These are phyloP conservation scores for Mycena maculata DNA, from an alignment of 768 basidiomycete species.

Conservation along the genomic window DNA sequence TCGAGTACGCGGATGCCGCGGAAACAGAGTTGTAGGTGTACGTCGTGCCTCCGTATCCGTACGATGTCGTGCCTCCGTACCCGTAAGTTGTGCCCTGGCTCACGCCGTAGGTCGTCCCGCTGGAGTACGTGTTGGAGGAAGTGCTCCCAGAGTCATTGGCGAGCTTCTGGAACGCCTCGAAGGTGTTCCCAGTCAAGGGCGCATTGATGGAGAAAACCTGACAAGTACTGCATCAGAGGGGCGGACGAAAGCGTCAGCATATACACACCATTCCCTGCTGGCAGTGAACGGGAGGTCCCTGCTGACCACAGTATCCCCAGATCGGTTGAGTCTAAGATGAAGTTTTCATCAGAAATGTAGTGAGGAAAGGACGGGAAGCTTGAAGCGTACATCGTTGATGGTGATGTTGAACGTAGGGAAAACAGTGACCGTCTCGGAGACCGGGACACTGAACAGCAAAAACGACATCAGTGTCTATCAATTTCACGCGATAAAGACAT, in stretches of 20 bases:
- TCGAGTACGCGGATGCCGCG: too few relatives aligned
- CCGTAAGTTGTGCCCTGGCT: too few relatives aligned
- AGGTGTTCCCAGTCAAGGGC: slow-evolving; percentile 46
- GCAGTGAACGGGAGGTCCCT: slow-evolving; percentile 48
- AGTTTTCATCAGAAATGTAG: not conserved
- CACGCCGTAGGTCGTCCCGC: not conserved
- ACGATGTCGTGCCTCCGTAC: too few relatives aligned
- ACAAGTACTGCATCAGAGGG: too few relatives aligned
- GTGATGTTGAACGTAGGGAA: slow-evolving; percentile 56
- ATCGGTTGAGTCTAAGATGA: slow-evolving; percentile 36
- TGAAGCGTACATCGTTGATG: slow-evolving; percentile 50
- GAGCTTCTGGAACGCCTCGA: slow-evolving; percentile 48
- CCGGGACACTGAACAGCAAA: slow-evolving; percentile 42
- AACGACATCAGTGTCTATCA: not conserved
- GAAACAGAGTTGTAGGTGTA: not conserved
- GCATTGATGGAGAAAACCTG: slow-evolving; percentile 54
- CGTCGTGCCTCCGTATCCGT: too few relatives aligned
- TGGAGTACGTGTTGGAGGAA: not conserved
- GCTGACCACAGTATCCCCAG: slow-evolving; percentile 58
- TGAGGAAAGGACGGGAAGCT: not conserved
- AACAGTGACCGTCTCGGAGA: slow-evolving; percentile 39
- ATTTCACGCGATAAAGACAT: not conserved
- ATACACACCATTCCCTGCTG: slow-evolving; percentile 56
- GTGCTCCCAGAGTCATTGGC: not conserved
- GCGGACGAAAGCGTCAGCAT: too few relatives aligned